phyloP scores from a whole-genome alignment of 1,139 yeast species.

The Dujonia santamariae region DNA sequence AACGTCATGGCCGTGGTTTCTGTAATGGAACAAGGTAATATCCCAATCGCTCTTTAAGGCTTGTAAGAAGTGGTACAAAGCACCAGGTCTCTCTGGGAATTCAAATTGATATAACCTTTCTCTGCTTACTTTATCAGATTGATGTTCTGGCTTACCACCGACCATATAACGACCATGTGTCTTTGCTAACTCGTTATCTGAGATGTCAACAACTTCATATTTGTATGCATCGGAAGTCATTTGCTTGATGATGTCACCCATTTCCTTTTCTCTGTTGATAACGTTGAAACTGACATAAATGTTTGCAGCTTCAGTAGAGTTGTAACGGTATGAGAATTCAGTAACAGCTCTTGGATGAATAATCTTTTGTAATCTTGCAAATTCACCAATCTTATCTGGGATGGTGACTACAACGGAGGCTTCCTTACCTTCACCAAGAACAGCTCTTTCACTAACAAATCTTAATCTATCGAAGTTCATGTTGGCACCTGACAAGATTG shows the following conservation, averaged over 20 bases:
- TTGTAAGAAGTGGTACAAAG: constrained; percentile 73
- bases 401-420: constrained; percentile 86
- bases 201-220: constrained; percentile 76
- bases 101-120: constrained; percentile 84
- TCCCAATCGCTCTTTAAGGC: constrained; percentile 81
- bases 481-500: constrained; percentile 92
- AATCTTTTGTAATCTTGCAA: constrained; percentile 66
- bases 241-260: constrained; percentile 34
- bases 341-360: constrained; percentile 88
- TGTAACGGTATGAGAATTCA: constrained; percentile 85
- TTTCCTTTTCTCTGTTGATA: constrained; percentile 60
- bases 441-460: constrained; percentile 97
- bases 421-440: constrained; percentile 95
- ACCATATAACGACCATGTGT: constrained; percentile 94
- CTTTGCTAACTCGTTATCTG: constrained; percentile 92
- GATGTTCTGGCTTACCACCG: constrained; percentile 71
- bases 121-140: constrained; percentile 45
- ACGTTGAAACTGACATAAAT: constrained; percentile 88
- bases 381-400: constrained; percentile 92
- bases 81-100: constrained; percentile 97
- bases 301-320: constrained; percentile 57
- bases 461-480: constrained; percentile 96
- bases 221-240: constrained; percentile 39
- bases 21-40: constrained; percentile 88
- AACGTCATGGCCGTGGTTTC: constrained; percentile 94